Conservation (phyloP, 2,329 filamentous ascomycete species). For the Coniochaeta sp. region DNA sequence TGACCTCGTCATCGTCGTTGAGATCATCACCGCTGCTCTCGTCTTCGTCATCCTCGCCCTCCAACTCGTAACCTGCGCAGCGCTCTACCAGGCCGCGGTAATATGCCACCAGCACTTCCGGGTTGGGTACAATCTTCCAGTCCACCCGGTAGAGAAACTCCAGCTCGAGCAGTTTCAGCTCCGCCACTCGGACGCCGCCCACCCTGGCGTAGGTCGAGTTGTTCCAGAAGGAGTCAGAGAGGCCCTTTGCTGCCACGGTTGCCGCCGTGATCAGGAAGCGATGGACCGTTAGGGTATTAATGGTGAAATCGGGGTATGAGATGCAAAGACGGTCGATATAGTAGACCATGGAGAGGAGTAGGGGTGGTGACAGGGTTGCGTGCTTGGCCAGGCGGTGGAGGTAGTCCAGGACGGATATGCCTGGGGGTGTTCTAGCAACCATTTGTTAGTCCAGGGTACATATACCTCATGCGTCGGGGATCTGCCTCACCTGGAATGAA, state of each 20-base stretch:
- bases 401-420: slow-evolving; percentile 92
- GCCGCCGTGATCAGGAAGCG: slow-evolving; percentile 94
- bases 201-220: slow-evolving; percentile 94
- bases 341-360: slow-evolving; percentile 97
- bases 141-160: slow-evolving; percentile 90
- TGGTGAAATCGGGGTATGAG: slow-evolving; percentile 89
- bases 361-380: slow-evolving; percentile 84
- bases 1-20: slow-evolving; percentile 19
- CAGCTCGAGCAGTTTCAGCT: slow-evolving; percentile 84
- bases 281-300: slow-evolving; percentile 93
- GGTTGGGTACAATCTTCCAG: slow-evolving; percentile 95
- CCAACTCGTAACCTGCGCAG: slow-evolving; percentile 47
- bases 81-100: slow-evolving; percentile 78
- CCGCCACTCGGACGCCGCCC: slow-evolving; percentile 82
- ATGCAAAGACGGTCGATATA: slow-evolving; percentile 95
- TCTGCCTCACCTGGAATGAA: slow-evolving; percentile 75
- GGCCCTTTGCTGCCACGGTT: slow-evolving; percentile 89
- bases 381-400: slow-evolving; percentile 88
- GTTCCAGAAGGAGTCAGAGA: slow-evolving; percentile 97
- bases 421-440: slow-evolving; percentile 38
- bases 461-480: neutral
- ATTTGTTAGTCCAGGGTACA: slow-evolving; percentile 16
- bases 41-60: slow-evolving; percentile 29
- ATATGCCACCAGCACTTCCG: slow-evolving; percentile 88
- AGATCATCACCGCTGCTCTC: slow-evolving; percentile 24